These are phyloP conservation scores for Hura crepitans DNA, from an alignment of 441 rosid genomes.

Conservation along the genomic window DNA sequence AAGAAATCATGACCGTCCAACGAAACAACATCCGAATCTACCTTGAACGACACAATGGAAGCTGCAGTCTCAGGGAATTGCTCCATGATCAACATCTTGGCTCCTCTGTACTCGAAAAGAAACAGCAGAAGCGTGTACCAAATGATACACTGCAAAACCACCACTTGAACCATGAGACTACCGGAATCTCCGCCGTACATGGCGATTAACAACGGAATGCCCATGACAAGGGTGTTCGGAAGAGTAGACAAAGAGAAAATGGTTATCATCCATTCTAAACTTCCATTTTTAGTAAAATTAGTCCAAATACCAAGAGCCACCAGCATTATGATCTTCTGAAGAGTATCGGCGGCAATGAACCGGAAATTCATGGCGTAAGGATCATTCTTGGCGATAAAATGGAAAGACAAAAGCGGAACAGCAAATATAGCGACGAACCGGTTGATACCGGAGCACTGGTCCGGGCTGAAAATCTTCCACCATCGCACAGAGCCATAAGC, in stretches of 20 bases:
- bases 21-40: conserved; percentile 86
- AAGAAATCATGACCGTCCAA: conserved; percentile 70
- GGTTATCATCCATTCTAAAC: conserved; percentile 66
- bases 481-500: conserved; percentile 76
- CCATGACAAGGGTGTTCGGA: conserved; percentile 75
- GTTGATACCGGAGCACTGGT: conserved; percentile 79
- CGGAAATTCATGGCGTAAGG: conserved; percentile 62
- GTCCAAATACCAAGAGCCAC: conserved; percentile 46
- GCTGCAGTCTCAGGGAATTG: conserved; percentile 94
- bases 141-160: conserved; percentile 68
- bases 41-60: conserved; percentile 86
- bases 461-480: conserved; percentile 80
- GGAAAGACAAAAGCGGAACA: conserved; percentile 66
- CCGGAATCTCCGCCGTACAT: conserved; percentile 60
- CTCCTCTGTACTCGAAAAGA: conserved; percentile 70
- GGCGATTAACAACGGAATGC: conserved; percentile 60
- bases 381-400: conserved; percentile 55
- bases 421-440: conserved; percentile 76
- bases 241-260: conserved; percentile 64
- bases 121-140: conserved; percentile 73
- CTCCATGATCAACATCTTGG: conserved; percentile 71
- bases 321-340: conserved; percentile 56
- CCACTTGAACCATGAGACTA: conserved; percentile 66
- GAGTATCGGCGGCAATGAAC: conserved; percentile 67
- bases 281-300: conserved; percentile 40